Percentiles rank a stretch among this genome's conserved stretches.
phyloP scores from a whole-genome alignment of 768 basidiomycete species.

The Leccinum ochraceum region DNA sequence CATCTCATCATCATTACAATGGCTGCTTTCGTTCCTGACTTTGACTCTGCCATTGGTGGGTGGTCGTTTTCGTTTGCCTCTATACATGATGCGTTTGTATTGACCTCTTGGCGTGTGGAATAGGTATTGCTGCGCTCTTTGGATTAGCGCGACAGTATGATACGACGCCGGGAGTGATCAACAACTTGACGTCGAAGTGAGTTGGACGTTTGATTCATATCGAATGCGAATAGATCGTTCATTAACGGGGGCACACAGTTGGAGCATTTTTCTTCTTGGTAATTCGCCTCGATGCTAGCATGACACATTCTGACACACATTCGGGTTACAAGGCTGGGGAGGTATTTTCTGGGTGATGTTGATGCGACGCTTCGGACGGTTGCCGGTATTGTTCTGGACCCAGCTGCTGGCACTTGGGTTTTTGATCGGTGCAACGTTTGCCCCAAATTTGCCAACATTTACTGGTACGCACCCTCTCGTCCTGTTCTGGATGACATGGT shows the following conservation, averaged over 20 bases:
- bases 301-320: slow-evolving; percentile 10
- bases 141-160: slow-evolving; percentile 44
- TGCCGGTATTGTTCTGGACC: slow-evolving; percentile 35
- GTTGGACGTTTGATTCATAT: not conserved
- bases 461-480: slow-evolving; percentile 34
- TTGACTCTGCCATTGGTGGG: slow-evolving; percentile 52
- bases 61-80: not conserved
- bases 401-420: slow-evolving; percentile 46
- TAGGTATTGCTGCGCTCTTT: slow-evolving; percentile 54
- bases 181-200: slow-evolving; percentile 51
- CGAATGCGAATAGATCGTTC: no score
- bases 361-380: slow-evolving; percentile 31
- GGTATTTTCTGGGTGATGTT: slow-evolving; percentile 34
- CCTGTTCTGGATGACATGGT: not conserved
- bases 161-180: slow-evolving; percentile 50
- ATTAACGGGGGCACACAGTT: slow-evolving; percentile 22
- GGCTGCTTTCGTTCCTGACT: slow-evolving; percentile 56
- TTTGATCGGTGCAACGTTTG: slow-evolving; percentile 51
- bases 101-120: not conserved
- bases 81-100: not conserved
- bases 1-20: slow-evolving; percentile 51
- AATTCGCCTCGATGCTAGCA: not conserved
- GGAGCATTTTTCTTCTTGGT: slow-evolving; percentile 53
- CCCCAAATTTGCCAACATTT: slow-evolving; percentile 48
- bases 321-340: slow-evolving; percentile 27